phyloP scores from a whole-genome alignment of 495 filamentous ascomycete species.

The Neurospora sublineolata region DNA sequence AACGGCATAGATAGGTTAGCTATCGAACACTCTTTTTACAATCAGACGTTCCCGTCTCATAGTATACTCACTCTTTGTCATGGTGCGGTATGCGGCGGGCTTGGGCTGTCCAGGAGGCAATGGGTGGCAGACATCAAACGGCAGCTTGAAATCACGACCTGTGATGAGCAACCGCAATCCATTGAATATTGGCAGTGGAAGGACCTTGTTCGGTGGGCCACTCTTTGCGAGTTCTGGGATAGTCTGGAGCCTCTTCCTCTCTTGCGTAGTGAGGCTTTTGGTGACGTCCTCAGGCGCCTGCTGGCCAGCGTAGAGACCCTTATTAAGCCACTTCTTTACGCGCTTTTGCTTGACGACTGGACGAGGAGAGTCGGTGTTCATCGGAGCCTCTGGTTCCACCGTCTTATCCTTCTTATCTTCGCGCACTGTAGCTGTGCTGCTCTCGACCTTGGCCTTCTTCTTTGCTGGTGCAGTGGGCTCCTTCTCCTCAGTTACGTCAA shows the following conservation, averaged over 20 bases:
- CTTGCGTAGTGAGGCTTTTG: constrained; percentile 43
- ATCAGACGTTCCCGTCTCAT: background rate
- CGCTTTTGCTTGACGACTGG: constrained; percentile 32
- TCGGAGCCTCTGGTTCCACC: constrained; percentile 33
- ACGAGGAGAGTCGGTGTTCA: constrained; percentile 28
- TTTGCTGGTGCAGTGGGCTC: constrained; percentile 20
- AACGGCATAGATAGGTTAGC: constrained; percentile 1
- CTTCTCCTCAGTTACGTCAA: constrained; percentile 19
- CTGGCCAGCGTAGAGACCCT: constrained; percentile 87
- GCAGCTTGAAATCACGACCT: constrained; percentile 72
- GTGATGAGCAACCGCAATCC: constrained; percentile 46
- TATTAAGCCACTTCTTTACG: constrained; percentile 62
- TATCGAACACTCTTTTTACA: background rate
- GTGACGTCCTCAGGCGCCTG: constrained; percentile 47
- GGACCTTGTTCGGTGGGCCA: constrained; percentile 30
- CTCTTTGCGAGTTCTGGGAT: constrained; percentile 35
- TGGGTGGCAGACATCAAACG: constrained; percentile 80
- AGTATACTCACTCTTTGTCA: constrained; percentile 62
- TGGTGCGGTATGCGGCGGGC: constrained; percentile 79
- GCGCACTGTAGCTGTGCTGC: background rate
- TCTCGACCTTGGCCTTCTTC: constrained; percentile 34
- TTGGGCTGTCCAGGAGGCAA: constrained; percentile 77
- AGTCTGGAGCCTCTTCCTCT: constrained; percentile 50
- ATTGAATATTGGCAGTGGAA: constrained; percentile 31
- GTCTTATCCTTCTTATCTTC: constrained; percentile 1